Base-by-base conservation (phyloP, 2,329 filamentous ascomycete genomes). In the Aspergillus brasiliensis region DNA sequence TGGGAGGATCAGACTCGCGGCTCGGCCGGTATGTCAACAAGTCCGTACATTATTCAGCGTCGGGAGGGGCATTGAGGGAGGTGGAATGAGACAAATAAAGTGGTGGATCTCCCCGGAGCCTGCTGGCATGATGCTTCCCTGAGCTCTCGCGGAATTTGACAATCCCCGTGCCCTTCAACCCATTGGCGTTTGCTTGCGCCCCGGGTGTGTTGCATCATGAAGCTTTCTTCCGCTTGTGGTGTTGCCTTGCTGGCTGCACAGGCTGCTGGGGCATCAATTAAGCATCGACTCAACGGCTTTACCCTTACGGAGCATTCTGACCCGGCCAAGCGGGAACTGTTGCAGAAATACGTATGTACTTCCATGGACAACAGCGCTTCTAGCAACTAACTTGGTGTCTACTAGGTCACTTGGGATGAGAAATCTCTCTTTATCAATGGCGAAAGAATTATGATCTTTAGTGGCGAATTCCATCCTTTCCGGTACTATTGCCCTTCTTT, bases 381-480 rank as follows among this genome's bases (percentile, higher is more conserved):
- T 21, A 13, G 19, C 27, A 6, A 19, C 4, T 37, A 40, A 40
- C 5, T 28, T 15, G n/a, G 13, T 37, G 5, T 3, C 5, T 44
- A 34, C 40, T 59, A 78, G 77, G 83, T 90, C 19, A 91, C 87
- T 48, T 92, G 88, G 85, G 90, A 92, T 71, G 82, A 89, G 44
- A 80, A 90, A 64, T 90, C 89, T 0, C 77, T 93, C 3, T 88
- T 88, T 64, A 82, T 93, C 61, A 81, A 84, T 62, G 90, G 89
- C 8, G 85, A 92, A 69, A 83, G 89, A 8, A 78, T 90, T 47
- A 86, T 91, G 70, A 81, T 93, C 37, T 92, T 89, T 72, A 88
- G 85, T 44, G 90, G 87, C 40, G 90, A 93, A 71, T 83, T 92
- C 3, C 90, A 93, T 70, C 88, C 89, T 0, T 92, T 83, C 71